Conservation (phyloP, 208 protist species). For the Wallacemonas sp. region DNA sequence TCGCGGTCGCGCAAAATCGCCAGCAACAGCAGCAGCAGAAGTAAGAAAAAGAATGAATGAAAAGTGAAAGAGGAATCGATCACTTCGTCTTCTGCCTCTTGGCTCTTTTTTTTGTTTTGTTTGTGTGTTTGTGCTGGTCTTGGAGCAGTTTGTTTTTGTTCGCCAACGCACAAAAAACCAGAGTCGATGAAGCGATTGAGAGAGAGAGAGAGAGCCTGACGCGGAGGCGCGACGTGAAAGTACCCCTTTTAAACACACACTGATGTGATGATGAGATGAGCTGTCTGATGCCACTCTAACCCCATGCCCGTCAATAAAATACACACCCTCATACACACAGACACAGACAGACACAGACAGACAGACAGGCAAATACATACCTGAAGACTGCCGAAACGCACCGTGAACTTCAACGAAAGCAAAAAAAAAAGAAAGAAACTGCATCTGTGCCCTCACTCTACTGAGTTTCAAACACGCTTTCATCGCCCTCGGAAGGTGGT, state of each 20-base stretch:
- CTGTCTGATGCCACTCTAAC: too few relatives aligned
- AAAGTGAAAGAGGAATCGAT: too few relatives aligned
- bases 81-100: too few relatives aligned
- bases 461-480: neutral
- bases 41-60: conserved; percentile 13
- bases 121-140: neutral
- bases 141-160: too few relatives aligned
- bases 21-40: conserved; percentile 30
- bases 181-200: neutral
- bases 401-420: neutral
- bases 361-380: neutral
- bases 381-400: neutral
- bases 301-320: too few relatives aligned
- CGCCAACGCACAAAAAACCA: too few relatives aligned
- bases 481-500: too few relatives aligned
- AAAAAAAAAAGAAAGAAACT: neutral
- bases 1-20: conserved; percentile 39
- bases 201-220: neutral
- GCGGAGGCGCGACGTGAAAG: too few relatives aligned
- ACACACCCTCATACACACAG: too few relatives aligned
- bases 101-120: neutral
- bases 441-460: neutral
- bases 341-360: too few relatives aligned
- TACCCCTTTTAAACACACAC: too few relatives aligned
- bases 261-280: too few relatives aligned